phyloP scores from a whole-genome alignment of 192 early-diverging fungal species.

The Geranomyces michiganensis region DNA sequence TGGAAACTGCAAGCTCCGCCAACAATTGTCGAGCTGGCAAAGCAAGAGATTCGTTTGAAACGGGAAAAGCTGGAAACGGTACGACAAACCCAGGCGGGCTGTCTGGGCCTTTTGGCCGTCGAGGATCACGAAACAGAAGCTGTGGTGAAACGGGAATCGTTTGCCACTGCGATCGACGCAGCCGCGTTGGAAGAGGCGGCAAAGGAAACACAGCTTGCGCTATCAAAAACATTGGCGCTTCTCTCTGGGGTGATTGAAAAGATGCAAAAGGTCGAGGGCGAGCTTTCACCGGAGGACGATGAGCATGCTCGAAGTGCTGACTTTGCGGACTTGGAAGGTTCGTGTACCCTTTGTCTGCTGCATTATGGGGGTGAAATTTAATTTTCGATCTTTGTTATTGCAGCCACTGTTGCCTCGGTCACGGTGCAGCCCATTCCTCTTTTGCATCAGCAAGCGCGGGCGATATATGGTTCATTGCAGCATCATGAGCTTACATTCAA shows the following conservation, averaged over 20 bases:
- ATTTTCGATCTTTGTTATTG: neutral
- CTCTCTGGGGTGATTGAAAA: conserved; percentile 33
- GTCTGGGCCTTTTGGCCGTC: conserved; percentile 65
- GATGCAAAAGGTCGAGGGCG: conserved; percentile 19
- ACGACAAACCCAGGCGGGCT: conserved; percentile 56
- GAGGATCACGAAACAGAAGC: neutral
- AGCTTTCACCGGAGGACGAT: conserved; percentile 17
- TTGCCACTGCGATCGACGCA: neutral
- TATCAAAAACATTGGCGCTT: conserved; percentile 14
- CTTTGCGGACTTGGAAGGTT: conserved; percentile 29
- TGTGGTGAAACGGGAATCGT: neutral
- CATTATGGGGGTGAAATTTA: neutral
- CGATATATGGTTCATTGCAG: conserved; percentile 17
- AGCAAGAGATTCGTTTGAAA: conserved; percentile 28
- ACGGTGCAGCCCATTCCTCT: conserved; percentile 17
- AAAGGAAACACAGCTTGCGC: neutral
- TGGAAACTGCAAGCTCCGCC: conserved; percentile 10
- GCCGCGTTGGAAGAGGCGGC: conserved; percentile 7
- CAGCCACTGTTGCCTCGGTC: neutral
- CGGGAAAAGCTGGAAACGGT: conserved; percentile 22
- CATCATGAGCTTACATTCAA: conserved; percentile 35
- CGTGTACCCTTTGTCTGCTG: conserved; percentile 2
- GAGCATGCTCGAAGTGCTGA: conserved; percentile 7
- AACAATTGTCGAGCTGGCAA: conserved; percentile 30
- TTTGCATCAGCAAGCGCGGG: conserved; percentile 12